Evolutionary conservation across 371 early-diverging fungal species (phyloP), one percentile per base, ranked within the genome.

Genomic region (Dichotomocladium elegans): DNA sequence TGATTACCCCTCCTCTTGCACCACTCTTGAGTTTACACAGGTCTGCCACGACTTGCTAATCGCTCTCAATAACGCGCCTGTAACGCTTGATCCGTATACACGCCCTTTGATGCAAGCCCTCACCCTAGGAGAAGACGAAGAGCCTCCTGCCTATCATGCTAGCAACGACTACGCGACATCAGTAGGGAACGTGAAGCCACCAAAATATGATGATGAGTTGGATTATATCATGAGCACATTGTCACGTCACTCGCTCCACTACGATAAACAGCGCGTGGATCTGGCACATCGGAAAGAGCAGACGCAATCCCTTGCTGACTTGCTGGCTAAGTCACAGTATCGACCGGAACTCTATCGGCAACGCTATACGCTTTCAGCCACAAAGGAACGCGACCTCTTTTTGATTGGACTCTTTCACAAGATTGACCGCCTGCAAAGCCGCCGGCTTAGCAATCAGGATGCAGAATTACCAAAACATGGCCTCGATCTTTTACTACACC

Each of bases 281-380:
- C 31, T 28, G 37, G 5, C 21, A 37, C 37, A 37, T 15, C 37
- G 17, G n/a, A 17, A 17, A 9, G 17, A n/a, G 21, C 37, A 37
- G 9, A 37, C n/a, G 8, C 37, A 21, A 37, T 37, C 37, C 3
- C 37, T 37, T 21, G 21, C 49, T 5, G 78, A 81, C 60, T 68
- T 78, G 55, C 66, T 81, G 55, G 72, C 65, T 66, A 76, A 79
- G 58, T 70, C 71, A 2, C 34, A 68, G 8, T 11, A 70, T 42
- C 66, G 71, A 11, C 74, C 70, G 14, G 29, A 51, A 3, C 51
- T 57, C 51, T 55, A 37, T 37, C 41, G 57, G 31, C 65, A 65
- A 47, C 65, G 65, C 3, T 65, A 51, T 27, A 42, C 49, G n/a
- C 47, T 60, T 8, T 51, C 65, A 4, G 44, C 49, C 3, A 31